Conservation (phyloP, 2,329 filamentous ascomycete genomes). For the Coniosporium tulheliwenetii region DNA sequence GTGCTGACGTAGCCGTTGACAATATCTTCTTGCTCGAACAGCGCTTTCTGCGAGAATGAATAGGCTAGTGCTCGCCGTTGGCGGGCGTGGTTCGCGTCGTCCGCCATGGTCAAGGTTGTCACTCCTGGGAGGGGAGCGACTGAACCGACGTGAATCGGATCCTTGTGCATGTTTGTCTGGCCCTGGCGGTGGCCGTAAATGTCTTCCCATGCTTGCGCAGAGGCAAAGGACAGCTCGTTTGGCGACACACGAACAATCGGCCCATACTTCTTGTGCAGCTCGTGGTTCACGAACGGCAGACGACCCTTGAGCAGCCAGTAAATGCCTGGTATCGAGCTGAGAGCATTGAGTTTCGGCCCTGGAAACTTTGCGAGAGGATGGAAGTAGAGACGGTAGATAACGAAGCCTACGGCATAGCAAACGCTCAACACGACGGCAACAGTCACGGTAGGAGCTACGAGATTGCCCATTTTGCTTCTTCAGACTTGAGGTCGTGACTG, state of each 20-base stretch:
- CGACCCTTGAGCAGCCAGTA: neutral
- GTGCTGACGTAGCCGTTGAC: constrained; percentile 16
- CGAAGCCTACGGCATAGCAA: neutral
- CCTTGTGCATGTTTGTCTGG: constrained; percentile 10
- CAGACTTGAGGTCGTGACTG: too few relatives aligned
- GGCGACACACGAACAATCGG: constrained; percentile 23
- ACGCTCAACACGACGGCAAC: neutral
- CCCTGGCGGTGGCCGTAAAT: constrained; percentile 17
- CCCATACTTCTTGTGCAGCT: constrained; percentile 21
- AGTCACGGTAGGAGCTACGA: too few relatives aligned
- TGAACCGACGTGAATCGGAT: constrained; percentile 17
- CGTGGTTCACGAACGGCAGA: neutral
- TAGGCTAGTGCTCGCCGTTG: constrained; percentile 9
- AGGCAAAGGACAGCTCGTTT: constrained; percentile 20
- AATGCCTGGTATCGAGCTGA: neutral
- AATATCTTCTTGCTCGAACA: constrained; percentile 21
- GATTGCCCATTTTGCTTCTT: too few relatives aligned
- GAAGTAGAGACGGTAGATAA: constrained; percentile 2
- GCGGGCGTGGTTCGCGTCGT: constrained; percentile 11
- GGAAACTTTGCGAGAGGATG: constrained; percentile 2
- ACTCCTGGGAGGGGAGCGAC: constrained; percentile 19
- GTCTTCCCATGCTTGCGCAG: constrained; percentile 13
- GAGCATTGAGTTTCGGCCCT: constrained; percentile 1
- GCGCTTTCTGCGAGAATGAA: constrained; percentile 26
- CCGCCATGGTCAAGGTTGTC: constrained; percentile 15